Evolutionary conservation across 192 early-diverging fungal genomes (phyloP).

Genomic region (Podila verticillata): DNA sequence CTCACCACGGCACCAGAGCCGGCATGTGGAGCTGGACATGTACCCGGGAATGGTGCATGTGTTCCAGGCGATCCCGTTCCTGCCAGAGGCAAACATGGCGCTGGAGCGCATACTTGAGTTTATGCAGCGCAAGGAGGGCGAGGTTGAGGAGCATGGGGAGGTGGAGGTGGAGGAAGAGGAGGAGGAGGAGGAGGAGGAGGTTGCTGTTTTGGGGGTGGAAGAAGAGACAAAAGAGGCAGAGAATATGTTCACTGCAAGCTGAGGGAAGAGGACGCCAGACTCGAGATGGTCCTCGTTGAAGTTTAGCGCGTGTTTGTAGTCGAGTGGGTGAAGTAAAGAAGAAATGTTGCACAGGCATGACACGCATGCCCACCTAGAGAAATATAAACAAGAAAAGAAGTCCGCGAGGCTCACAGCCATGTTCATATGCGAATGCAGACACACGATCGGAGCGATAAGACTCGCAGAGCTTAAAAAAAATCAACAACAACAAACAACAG

Average conservation of each 20-base stretch:
- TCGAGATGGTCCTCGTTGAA: too few relatives aligned
- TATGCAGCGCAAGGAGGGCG: slow-evolving; percentile 23
- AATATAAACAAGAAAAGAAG: neutral
- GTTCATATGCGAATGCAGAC: too few relatives aligned
- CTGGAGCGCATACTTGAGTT: slow-evolving; percentile 38
- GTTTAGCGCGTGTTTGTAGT: too few relatives aligned
- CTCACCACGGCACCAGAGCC: neutral
- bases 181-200: too few relatives aligned
- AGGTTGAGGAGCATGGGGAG: neutral
- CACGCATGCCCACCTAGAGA: too few relatives aligned
- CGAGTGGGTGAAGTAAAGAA: too few relatives aligned
- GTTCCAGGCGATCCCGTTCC: slow-evolving; percentile 42
- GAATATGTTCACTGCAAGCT: neutral
- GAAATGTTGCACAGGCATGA: too few relatives aligned
- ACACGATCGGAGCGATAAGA: too few relatives aligned
- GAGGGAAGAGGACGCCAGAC: neutral
- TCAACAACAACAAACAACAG: neutral
- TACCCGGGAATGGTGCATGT: slow-evolving; percentile 50
- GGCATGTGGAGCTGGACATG: slow-evolving; percentile 30
- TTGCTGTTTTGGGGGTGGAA: neutral
- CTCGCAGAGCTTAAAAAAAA: neutral
- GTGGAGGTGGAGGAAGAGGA: slow-evolving; percentile 3
- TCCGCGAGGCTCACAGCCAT: too few relatives aligned
- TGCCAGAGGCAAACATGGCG: slow-evolving; percentile 28
- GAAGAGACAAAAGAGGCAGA: neutral